Conservation (phyloP, 768 basidiomycete species). For the Tulasnella sp. region DNA sequence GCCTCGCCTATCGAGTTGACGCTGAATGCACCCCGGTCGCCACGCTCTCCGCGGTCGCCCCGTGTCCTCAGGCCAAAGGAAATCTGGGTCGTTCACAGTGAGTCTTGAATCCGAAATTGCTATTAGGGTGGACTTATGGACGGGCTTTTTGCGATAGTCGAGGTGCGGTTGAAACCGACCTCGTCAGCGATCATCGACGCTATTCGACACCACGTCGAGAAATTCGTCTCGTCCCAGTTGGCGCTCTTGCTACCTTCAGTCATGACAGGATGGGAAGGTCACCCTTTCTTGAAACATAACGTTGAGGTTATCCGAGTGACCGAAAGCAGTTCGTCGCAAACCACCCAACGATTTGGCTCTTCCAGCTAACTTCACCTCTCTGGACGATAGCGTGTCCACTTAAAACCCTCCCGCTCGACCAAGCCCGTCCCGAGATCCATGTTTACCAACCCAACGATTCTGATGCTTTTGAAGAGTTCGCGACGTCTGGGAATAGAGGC, state of each 20-base stretch:
- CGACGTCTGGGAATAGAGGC: constrained; percentile 41
- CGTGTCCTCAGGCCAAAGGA: too few relatives aligned
- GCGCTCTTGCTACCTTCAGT: constrained; percentile 58
- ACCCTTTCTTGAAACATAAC: constrained; percentile 54
- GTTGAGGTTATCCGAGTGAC: constrained; percentile 67
- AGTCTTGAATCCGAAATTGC: constrained; percentile 14
- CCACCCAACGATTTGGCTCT: background rate
- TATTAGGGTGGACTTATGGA: background rate
- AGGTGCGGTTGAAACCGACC: constrained; percentile 60
- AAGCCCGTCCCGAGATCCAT: constrained; percentile 64
- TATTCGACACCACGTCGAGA: constrained; percentile 49
- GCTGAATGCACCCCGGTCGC: too few relatives aligned
- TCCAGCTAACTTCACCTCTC: constrained; percentile 30
- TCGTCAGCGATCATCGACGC: constrained; percentile 66
- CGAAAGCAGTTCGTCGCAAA: constrained; percentile 32
- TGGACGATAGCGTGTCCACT: constrained; percentile 35
- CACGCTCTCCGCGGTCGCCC: too few relatives aligned
- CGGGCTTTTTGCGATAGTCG: constrained; percentile 40
- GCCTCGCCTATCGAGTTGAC: too few relatives aligned
- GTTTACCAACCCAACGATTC: constrained; percentile 73
- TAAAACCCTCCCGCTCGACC: constrained; percentile 41
- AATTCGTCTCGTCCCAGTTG: constrained; percentile 44
- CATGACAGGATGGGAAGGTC: constrained; percentile 67
- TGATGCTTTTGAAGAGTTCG: constrained; percentile 48
- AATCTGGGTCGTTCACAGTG: constrained; percentile 57